Conservation (phyloP, 345 rosid species). For the Kernera saxatilis region DNA sequence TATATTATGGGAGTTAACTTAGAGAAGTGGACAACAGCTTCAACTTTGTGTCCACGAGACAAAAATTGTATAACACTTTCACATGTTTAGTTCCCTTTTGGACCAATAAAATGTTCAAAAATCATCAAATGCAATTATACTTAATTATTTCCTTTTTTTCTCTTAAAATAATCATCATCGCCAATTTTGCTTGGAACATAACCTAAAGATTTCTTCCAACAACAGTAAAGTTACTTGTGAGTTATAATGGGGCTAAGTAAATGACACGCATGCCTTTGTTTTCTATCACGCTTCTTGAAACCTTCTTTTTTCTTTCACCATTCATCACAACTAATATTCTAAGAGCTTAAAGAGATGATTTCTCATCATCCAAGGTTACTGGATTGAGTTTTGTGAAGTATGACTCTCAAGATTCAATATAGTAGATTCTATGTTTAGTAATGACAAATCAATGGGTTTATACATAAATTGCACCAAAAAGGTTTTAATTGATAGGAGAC, state of each 20-base stretch:
- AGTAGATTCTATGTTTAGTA: neutral
- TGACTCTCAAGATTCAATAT: neutral
- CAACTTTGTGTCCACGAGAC: slow-evolving; percentile 27
- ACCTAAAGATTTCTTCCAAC: slow-evolving; percentile 22
- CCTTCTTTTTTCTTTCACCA: neutral
- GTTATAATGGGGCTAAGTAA: slow-evolving; percentile 19
- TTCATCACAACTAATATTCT: neutral
- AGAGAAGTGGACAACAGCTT: slow-evolving; percentile 26
- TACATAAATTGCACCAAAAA: slow-evolving; percentile 8
- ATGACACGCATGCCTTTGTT: slow-evolving; percentile 25
- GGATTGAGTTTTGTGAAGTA: neutral
- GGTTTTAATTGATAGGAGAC: slow-evolving; percentile 8
- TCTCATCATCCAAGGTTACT: neutral
- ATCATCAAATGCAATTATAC: slow-evolving; percentile 20
- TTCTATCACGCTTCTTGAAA: neutral
- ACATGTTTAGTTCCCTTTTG: slow-evolving; percentile 25
- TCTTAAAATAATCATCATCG: neutral
- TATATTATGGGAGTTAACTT: slow-evolving; percentile 16
- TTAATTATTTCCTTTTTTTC: slow-evolving; percentile 3
- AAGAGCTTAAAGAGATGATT: slow-evolving; percentile 8
- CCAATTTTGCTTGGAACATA: slow-evolving; percentile 25
- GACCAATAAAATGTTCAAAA: slow-evolving; percentile 9
- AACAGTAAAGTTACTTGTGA: slow-evolving; percentile 25
- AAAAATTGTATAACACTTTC: slow-evolving; percentile 16
- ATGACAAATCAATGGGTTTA: neutral